Evolutionary conservation across 108 stramenopile genomes (phyloP), one percentile per base, ranked within the genome.

Genomic region (Hondaea fermentalgiana): DNA sequence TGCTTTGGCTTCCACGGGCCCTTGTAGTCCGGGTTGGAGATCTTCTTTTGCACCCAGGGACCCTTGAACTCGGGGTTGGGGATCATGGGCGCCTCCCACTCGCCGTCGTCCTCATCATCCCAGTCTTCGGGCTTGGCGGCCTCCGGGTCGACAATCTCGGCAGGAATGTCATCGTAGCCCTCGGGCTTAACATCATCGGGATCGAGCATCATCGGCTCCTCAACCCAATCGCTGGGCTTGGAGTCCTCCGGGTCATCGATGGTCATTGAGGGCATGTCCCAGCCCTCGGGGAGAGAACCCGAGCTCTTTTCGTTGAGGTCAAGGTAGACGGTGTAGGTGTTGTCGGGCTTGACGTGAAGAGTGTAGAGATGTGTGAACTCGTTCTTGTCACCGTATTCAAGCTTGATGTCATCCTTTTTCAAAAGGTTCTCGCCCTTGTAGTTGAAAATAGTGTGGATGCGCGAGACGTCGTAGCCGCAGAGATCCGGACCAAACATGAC

Each of bases 401-500:
- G 95, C 64, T 98, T 98, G 94, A 99, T 96, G 49, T 98, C 98
- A 14, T 99, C 95, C 69, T 97, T 92, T 92, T 97, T 98, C 53
- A 88, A 83, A 0, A 89, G 76, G 90, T 92, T 92, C 83, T 91
- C 60, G 58, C 91, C 93, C 72, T 97, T 93, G 91, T 96, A 97
- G 92, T 98, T 96, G 90, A 99, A 94, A 93, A 99, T 99, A 89
- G 96, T 97, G 90, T 99, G 99, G 42, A 98, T 99, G 45, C 94
- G 93, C 72, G 96, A 95, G 93, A 96, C 98, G 91, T 93, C 91
- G 87, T 93, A 92, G 60, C 99, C 99, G 90, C 99, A 99, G 72
- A 98, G 95, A 89, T 99, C 99, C 12, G 99, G 99, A 72, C 99
- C 99, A 91, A 99, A 99, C 99, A 99, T 99, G 92, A 99, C 93